A percentile compares a stretch with the other conserved stretches of the same genome.
These are phyloP conservation scores for Oryza officinalis DNA, from an alignment of 176 grass and related monocot genomes.

Conservation along the genomic window DNA sequence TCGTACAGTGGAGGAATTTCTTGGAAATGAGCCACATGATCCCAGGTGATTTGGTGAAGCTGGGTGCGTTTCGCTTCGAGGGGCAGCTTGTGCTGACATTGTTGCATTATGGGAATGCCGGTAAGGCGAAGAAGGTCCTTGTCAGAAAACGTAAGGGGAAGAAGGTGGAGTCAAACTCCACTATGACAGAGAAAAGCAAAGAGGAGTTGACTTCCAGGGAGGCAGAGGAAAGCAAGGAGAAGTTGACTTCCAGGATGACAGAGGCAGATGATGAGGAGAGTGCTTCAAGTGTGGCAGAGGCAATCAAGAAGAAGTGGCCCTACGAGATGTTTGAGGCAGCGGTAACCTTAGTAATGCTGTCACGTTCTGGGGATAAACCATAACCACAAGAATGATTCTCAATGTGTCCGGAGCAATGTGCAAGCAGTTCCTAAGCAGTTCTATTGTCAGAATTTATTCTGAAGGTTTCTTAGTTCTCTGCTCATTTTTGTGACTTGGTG, in stretches of 20 bases:
- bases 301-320: not conserved
- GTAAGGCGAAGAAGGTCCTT: not conserved
- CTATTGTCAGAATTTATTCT: not conserved
- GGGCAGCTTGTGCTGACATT: not conserved
- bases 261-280: not conserved
- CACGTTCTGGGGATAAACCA: not conserved
- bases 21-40: not conserved
- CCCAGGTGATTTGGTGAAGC: not conserved
- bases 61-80: constrained; percentile 12
- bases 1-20: not conserved
- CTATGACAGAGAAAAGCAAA: not conserved
- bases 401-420: not conserved
- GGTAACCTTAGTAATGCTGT: not conserved
- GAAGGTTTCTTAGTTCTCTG: not conserved
- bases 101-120: not conserved
- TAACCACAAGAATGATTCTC: not conserved
- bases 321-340: not conserved
- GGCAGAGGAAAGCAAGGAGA: not conserved
- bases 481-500: not conserved
- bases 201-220: not conserved
- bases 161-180: not conserved
- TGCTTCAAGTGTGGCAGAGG: not conserved
- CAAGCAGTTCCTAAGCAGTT: not conserved
- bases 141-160: too few species aligned
- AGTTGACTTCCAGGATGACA: not conserved